A percentile compares a stretch with the other conserved stretches of the same genome.
Conservation (phyloP, 495 filamentous ascomycete genomes). For the Articulospora tetracladia region DNA sequence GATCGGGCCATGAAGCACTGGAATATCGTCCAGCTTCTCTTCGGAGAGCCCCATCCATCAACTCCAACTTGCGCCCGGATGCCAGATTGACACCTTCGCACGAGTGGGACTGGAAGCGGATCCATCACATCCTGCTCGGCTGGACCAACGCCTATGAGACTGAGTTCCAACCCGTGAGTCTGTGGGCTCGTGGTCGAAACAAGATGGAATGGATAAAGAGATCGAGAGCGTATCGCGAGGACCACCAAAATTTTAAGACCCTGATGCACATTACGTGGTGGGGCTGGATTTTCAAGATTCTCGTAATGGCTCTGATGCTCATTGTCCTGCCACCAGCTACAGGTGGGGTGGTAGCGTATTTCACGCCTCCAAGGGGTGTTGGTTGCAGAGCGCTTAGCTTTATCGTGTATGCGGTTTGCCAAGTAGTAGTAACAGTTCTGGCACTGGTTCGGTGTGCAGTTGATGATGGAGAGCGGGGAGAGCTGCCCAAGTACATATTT, state of each 20-base stretch:
- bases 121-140: slow-evolving; percentile 9
- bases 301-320: slow-evolving; percentile 26
- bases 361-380: slow-evolving; percentile 10
- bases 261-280: slow-evolving; percentile 9
- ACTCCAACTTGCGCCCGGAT: neutral
- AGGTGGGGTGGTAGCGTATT: slow-evolving; percentile 31
- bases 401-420: slow-evolving; percentile 12
- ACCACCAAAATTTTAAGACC: slow-evolving; percentile 2
- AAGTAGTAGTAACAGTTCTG: slow-evolving; percentile 1
- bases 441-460: slow-evolving; percentile 1
- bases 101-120: slow-evolving; percentile 14
- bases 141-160: slow-evolving; percentile 15
- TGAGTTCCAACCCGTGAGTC: slow-evolving; percentile 15
- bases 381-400: slow-evolving; percentile 14
- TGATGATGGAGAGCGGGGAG: neutral
- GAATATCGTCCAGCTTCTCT: neutral
- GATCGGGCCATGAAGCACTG: slow-evolving; percentile 13
- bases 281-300: slow-evolving; percentile 19
- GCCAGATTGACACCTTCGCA: neutral
- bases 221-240: neutral
- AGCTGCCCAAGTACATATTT: neutral
- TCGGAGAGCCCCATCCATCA: neutral
- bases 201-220: slow-evolving; percentile 20
- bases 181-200: slow-evolving; percentile 9
- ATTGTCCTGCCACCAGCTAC: slow-evolving; percentile 29